Evolutionary conservation across 352 stramenopile species (phyloP).

Genomic region (Pythium oligandrum): DNA sequence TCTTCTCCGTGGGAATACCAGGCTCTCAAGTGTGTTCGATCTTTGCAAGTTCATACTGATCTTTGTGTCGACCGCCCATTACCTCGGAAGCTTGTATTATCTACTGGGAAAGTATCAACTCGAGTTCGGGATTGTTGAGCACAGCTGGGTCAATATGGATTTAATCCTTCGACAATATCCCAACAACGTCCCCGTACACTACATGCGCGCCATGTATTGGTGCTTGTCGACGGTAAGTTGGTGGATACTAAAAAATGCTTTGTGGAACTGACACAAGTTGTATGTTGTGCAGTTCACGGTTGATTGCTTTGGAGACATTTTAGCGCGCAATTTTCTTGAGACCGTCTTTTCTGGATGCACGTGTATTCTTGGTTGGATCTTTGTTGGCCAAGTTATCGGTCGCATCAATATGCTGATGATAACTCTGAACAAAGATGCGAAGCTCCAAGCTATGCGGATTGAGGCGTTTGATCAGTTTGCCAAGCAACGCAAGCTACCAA

Average conservation of each 20-base stretch:
- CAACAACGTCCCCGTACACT: conserved; percentile 42
- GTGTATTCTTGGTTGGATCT: conserved; percentile 71
- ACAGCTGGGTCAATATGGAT: conserved; percentile 58
- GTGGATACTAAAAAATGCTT: neutral
- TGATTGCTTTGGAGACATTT: conserved; percentile 70
- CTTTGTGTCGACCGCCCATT: conserved; percentile 24
- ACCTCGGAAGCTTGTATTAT: conserved; percentile 26
- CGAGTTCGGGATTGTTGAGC: conserved; percentile 13
- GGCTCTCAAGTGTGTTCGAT: conserved; percentile 22
- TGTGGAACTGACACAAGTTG: neutral
- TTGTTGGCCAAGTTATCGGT: conserved; percentile 68
- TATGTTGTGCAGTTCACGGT: conserved; percentile 51
- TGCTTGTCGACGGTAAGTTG: conserved; percentile 56
- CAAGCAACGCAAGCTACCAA: conserved; percentile 42
- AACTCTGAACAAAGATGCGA: conserved; percentile 52
- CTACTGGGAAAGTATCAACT: conserved; percentile 18
- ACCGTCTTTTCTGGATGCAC: conserved; percentile 51
- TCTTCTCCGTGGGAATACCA: conserved; percentile 20
- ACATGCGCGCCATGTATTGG: conserved; percentile 79
- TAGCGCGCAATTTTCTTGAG: conserved; percentile 59
- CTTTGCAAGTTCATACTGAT: conserved; percentile 26
- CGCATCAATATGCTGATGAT: conserved; percentile 70
- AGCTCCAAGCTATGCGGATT: conserved; percentile 40
- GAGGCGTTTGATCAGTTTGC: conserved; percentile 73
- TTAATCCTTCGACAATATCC: conserved; percentile 48